Conservation (phyloP, 805 yeast species). For the Candida corydali region DNA sequence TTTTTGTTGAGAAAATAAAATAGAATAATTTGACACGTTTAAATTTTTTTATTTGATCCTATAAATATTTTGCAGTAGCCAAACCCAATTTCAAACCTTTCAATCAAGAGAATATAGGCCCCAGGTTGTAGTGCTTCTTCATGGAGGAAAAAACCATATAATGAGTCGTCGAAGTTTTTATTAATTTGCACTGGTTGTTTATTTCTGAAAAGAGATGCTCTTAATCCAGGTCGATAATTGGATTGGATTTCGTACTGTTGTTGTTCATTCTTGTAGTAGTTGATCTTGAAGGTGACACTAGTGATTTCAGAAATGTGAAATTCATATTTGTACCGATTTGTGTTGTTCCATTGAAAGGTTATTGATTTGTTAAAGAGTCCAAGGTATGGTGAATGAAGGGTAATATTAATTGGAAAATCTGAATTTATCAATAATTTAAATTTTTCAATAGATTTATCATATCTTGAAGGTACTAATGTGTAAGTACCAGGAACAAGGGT, state of each 20-base stretch:
- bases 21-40: conserved; percentile 1
- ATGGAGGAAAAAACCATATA: conserved; percentile 44
- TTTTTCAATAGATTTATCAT: conserved; percentile 21
- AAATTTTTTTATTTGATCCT: conserved; percentile 22
- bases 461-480: conserved; percentile 45
- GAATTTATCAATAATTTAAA: conserved; percentile 29
- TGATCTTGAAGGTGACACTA: conserved; percentile 23
- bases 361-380: conserved; percentile 6
- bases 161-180: conserved; percentile 36
- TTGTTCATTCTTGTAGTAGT: conserved; percentile 14
- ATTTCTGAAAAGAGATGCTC: conserved; percentile 40
- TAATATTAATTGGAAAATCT: conserved; percentile 4
- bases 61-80: conserved; percentile 36
- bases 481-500: conserved; percentile 34
- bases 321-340: conserved; percentile 34
- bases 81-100: conserved; percentile 45
- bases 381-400: conserved; percentile 4
- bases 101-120: conserved; percentile 39
- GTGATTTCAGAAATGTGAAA: conserved; percentile 20
- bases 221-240: conserved; percentile 42
- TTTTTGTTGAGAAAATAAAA: conserved; percentile 3
- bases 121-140: conserved; percentile 22
- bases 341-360: conserved; percentile 33
- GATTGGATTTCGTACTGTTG: conserved; percentile 13
- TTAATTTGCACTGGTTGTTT: conserved; percentile 29